Conservation (phyloP, 2,329 filamentous ascomycete genomes). For the Aspergillus hortae region DNA sequence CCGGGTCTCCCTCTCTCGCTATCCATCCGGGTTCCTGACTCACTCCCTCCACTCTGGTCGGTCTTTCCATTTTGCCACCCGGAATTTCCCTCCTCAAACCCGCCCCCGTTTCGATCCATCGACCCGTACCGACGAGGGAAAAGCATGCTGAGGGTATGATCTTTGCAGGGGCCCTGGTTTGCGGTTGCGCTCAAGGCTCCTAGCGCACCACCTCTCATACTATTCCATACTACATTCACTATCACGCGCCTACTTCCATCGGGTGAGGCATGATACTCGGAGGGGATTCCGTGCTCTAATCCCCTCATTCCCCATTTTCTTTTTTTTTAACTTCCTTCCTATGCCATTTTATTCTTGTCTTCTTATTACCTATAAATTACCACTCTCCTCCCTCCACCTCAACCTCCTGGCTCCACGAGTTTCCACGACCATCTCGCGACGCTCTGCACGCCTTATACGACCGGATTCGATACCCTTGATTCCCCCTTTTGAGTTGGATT, state of each 20-base stretch:
- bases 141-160: constrained; percentile 41
- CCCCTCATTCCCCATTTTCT: constrained; percentile 14
- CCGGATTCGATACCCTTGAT: constrained; percentile 21
- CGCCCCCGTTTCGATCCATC: constrained; percentile 10
- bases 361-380: constrained; percentile 16
- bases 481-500: neutral
- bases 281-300: constrained; percentile 17
- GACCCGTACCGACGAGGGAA: constrained; percentile 14
- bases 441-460: constrained; percentile 32
- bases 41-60: neutral
- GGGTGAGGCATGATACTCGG: constrained; percentile 27
- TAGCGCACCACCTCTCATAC: constrained; percentile 12
- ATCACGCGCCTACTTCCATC: neutral
- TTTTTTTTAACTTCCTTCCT: constrained; percentile 3
- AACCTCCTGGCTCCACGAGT: constrained; percentile 28
- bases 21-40: neutral
- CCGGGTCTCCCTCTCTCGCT: neutral
- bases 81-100: constrained; percentile 5
- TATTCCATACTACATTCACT: constrained; percentile 14
- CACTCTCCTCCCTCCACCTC: neutral
- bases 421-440: constrained; percentile 31
- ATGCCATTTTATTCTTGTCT: constrained; percentile 12
- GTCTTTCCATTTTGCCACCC: neutral
- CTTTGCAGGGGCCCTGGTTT: constrained; percentile 35
- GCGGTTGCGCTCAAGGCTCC: constrained; percentile 38